These are phyloP conservation scores for Pseudogymnoascus sp. DNA, from an alignment of 2,329 filamentous ascomycete genomes.

Conservation along the genomic window DNA sequence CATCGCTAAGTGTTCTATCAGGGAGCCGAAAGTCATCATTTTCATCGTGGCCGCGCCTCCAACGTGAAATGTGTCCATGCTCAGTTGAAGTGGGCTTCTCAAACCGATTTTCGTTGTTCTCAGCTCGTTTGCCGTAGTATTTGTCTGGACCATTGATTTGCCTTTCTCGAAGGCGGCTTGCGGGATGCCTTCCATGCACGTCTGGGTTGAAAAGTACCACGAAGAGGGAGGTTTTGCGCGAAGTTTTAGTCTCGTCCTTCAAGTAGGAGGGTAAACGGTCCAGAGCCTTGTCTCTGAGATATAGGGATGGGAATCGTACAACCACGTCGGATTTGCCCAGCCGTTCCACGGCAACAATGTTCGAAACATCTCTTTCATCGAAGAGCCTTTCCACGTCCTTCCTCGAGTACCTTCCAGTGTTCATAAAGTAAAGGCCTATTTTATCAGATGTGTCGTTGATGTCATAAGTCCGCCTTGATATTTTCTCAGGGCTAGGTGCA, in stretches of 20 bases:
- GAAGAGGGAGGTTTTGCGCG: not conserved
- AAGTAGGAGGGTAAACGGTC: not conserved
- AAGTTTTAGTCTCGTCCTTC: not conserved
- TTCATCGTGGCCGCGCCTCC: not conserved
- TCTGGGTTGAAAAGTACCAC: not conserved
- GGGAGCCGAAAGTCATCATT: not conserved
- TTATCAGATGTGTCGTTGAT: not conserved
- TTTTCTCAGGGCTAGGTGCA: not conserved
- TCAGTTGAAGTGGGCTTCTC: not conserved
- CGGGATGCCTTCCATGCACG: not conserved
- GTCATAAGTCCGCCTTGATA: not conserved
- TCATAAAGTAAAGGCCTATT: not conserved
- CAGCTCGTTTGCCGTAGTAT: not conserved
- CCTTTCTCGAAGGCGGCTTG: not conserved
- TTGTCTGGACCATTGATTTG: not conserved
- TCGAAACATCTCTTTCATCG: not conserved
- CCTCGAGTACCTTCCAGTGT: not conserved
- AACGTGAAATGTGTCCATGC: not conserved
- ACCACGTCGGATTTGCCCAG: not conserved
- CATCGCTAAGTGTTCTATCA: not conserved
- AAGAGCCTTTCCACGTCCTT: not conserved
- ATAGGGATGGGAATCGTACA: not conserved
- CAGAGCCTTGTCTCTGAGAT: not conserved
- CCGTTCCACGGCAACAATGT: not conserved
- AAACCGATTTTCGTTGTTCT: not conserved